Evolutionary conservation across 768 basidiomycete genomes (phyloP).

Genomic region (Agrocybe pediades): DNA sequence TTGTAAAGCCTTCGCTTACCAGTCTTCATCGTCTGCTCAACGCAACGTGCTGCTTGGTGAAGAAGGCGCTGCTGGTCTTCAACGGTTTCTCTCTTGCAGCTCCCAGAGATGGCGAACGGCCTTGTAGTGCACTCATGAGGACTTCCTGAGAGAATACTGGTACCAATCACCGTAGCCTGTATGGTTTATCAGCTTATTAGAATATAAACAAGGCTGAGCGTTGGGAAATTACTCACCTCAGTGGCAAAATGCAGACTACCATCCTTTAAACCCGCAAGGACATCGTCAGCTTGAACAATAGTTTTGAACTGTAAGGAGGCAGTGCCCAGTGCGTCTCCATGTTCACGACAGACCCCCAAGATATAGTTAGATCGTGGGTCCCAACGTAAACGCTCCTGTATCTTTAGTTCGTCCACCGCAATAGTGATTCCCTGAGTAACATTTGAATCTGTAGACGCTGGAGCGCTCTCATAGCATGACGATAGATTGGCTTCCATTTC

Average conservation of each 20-base stretch:
- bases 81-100: conserved; percentile 11
- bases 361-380: conserved; percentile 6
- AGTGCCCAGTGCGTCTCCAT: background rate
- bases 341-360: conserved; percentile 7
- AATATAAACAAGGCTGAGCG: background rate
- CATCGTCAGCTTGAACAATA: background rate
- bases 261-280: background rate
- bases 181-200: background rate
- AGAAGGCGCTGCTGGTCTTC: conserved; percentile 21
- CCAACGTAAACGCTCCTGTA: conserved; percentile 11
- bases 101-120: conserved; percentile 12
- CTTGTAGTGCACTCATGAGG: conserved; percentile 9
- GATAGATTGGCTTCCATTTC: conserved; percentile 6
- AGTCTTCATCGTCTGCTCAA: conserved; percentile 2
- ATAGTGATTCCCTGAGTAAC: conserved; percentile 1
- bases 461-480: background rate
- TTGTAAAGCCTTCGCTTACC: conserved; percentile 3
- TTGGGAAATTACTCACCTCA: background rate
- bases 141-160: conserved; percentile 7
- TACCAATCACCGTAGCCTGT: conserved; percentile 13
- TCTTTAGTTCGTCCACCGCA: conserved; percentile 4
- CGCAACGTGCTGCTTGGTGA: conserved; percentile 9
- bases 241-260: background rate
- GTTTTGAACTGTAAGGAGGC: background rate
- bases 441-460: background rate